phyloP scores from a whole-genome alignment of 768 basidiomycete species.

The Mrakia hoshinonis region DNA sequence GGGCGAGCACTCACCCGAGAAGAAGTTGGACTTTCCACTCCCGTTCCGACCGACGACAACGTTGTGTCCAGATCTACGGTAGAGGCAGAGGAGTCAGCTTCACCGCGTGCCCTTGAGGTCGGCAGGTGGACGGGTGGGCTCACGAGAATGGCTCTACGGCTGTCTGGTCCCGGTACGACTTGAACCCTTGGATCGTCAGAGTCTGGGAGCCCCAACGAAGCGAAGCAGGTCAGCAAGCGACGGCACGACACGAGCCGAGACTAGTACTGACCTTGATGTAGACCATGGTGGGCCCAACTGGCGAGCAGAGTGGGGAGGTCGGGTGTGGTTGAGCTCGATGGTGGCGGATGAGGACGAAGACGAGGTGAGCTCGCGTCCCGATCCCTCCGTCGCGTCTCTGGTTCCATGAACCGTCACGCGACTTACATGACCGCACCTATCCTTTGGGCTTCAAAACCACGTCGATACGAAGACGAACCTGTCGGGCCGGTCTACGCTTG shows the following conservation, averaged over 20 bases:
- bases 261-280: constrained; percentile 17
- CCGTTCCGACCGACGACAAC: constrained; percentile 97
- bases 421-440: too few species aligned
- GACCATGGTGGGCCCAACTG: not conserved
- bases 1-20: constrained; percentile 58
- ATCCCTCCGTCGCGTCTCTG: too few species aligned
- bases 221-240: not conserved
- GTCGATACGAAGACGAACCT: too few species aligned
- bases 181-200: constrained; percentile 62
- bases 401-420: too few species aligned
- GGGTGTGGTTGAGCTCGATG: not conserved
- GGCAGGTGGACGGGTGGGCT: constrained; percentile 4
- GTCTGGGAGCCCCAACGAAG: constrained; percentile 30
- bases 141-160: constrained; percentile 77
- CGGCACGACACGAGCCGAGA: too few species aligned
- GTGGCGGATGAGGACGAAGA: not conserved
- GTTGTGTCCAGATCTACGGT: constrained; percentile 63
- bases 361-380: not conserved
- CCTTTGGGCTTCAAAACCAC: too few species aligned
- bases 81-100: not conserved
- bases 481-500: too few species aligned
- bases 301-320: not conserved
- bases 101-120: too few species aligned
- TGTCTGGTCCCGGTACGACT: constrained; percentile 60
- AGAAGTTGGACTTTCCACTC: constrained; percentile 97